Base-by-base conservation (phyloP, 345 rosid species). In the Lumnitzera racemosa region DNA sequence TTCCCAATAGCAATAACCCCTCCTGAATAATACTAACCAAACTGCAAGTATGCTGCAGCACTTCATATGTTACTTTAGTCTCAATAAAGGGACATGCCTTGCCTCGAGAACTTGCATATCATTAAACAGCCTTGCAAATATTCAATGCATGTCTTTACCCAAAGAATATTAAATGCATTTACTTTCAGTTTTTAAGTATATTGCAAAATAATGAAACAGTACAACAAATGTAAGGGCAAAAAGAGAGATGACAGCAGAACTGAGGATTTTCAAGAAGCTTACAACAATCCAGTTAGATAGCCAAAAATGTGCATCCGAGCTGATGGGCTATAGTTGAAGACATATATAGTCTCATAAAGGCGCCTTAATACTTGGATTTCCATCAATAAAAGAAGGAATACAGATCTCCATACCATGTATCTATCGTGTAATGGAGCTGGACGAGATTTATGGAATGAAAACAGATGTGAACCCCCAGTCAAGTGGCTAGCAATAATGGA, bases 291-390 rank as follows among this genome's bases (percentile, higher is more conserved):
- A 17, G 66, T 36, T 15, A 90, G 72, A 74, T 88, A 90, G 72
- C 74, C 78, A 43, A 78, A 74, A 47, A 88, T 63, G 59, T 86
- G 85, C 83, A 86, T 71, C 57, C 78, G 80, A 57, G 94, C 94
- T 2, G 79, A 68, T 23, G 89, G 81, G 70, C 88, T 82, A 53
- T 88, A 84, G 46, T 80, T 68, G 62, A 82, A 88, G 1, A 82
- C 77, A 63, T 76, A 79, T 8, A 81, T 46, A 0, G 86, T 63
- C 77, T 90, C 97, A 4, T 70, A 68, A 53, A 85, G 85, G 49
- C 90, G 90, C 76, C 91, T 74, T 46, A 80, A 29, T 29, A 84
- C 85, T 67, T 90, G 97, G 13, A 68, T 65, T 71, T 88, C 94
- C 91, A 88, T 78, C 24, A 88, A 68, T 57, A 81, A 16, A 29